Evolutionary conservation across 495 filamentous ascomycete genomes (phyloP).

Genomic region (Penicillium arizonense): DNA sequence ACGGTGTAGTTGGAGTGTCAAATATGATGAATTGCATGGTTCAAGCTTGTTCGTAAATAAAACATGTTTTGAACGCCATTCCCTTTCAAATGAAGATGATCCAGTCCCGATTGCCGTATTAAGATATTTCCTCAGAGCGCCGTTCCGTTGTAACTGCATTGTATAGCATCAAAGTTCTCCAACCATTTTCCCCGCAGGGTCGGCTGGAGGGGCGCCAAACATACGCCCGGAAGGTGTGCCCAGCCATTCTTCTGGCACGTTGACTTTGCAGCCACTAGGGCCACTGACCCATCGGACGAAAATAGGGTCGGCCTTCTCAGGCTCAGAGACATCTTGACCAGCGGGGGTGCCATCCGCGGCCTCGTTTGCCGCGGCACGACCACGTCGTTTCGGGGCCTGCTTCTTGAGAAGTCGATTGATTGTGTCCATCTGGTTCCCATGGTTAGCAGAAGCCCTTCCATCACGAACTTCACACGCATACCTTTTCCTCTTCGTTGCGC

Average conservation of each 20-base stretch:
- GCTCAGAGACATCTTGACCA: slow-evolving; percentile 55
- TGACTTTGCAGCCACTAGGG: slow-evolving; percentile 63
- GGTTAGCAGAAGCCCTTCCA: background rate
- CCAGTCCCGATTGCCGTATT: slow-evolving; percentile 8
- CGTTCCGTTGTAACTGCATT: slow-evolving; percentile 12
- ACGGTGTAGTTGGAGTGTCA: too few relatives aligned
- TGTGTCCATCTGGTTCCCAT: slow-evolving; percentile 72
- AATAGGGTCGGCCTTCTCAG: slow-evolving; percentile 60
- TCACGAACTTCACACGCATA: slow-evolving; percentile 28
- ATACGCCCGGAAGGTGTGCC: slow-evolving; percentile 62
- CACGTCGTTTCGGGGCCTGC: slow-evolving; percentile 83
- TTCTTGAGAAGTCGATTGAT: slow-evolving; percentile 97
- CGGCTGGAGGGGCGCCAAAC: slow-evolving; percentile 44
- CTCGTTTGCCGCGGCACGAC: slow-evolving; percentile 48
- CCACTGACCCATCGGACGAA: slow-evolving; percentile 80
- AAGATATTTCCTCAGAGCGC: slow-evolving; percentile 26
- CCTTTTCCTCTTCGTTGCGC: slow-evolving; percentile 98
- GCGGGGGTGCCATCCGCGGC: slow-evolving; percentile 45
- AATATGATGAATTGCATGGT: background rate
- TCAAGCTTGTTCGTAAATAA: slow-evolving; percentile 4
- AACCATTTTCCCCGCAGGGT: slow-evolving; percentile 39
- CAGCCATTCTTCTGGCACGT: slow-evolving; percentile 83
- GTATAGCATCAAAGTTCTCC: slow-evolving; percentile 39
- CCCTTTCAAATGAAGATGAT: slow-evolving; percentile 5
- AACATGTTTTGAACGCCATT: slow-evolving; percentile 19